A percentile compares a stretch with the other conserved stretches of the same genome.
These are phyloP conservation scores for Stagonosporopsis rhizophila DNA, from an alignment of 2,329 filamentous ascomycete species.

Conservation along the genomic window DNA sequence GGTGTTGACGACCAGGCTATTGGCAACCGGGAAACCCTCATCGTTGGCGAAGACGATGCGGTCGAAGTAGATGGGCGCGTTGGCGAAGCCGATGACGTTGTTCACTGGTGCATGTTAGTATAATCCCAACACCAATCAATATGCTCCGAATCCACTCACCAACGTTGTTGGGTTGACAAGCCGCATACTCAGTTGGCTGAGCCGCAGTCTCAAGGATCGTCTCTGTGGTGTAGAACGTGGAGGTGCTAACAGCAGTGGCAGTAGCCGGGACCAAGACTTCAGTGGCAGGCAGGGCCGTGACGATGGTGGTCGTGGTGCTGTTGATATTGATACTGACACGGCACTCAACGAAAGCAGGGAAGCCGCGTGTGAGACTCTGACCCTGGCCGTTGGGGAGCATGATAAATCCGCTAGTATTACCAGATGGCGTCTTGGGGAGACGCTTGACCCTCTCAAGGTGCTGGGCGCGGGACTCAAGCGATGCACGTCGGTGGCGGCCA, in stretches of 20 bases:
- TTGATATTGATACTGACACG: conserved; percentile 25
- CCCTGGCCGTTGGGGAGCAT: conserved; percentile 23
- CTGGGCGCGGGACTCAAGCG: conserved; percentile 13
- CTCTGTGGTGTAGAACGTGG: conserved; percentile 24
- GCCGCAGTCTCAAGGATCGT: conserved; percentile 23
- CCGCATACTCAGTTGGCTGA: conserved; percentile 28
- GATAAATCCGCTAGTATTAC: conserved; percentile 26
- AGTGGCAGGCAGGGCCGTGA: conserved; percentile 23
- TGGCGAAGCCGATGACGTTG: conserved; percentile 24
- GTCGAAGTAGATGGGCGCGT: conserved; percentile 27
- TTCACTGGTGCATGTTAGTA: conserved; percentile 23
- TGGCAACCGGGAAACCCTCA: conserved; percentile 32
- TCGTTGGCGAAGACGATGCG: conserved; percentile 29
- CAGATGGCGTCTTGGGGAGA: conserved; percentile 22
- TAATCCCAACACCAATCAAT: background rate
- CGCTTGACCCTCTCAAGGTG: conserved; percentile 23
- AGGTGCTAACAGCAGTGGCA: conserved; percentile 25
- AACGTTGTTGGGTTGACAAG: conserved; percentile 35
- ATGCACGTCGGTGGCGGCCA: conserved; percentile 30
- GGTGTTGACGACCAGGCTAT: conserved; percentile 28
- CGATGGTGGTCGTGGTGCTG: conserved; percentile 19
- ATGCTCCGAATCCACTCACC: conserved; percentile 21
- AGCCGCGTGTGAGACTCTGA: conserved; percentile 21
- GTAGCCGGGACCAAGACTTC: conserved; percentile 18
- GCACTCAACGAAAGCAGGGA: conserved; percentile 26